Evolutionary conservation across 768 basidiomycete species (phyloP).

Genomic region (Phlegmacium glaucopus): DNA sequence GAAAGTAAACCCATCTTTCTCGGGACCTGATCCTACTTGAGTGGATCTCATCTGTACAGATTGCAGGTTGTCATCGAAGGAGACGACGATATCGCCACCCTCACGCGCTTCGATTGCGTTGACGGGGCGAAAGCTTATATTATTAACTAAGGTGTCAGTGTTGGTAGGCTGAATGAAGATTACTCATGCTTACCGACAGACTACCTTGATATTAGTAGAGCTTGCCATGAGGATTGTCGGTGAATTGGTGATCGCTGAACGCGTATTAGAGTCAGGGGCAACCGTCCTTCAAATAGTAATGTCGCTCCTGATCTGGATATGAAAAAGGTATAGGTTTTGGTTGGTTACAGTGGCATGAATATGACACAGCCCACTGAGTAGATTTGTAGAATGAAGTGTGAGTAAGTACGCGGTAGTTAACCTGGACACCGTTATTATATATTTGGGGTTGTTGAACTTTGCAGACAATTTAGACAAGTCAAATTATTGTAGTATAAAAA

Average conservation of each 20-base stretch:
- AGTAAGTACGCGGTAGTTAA: neutral
- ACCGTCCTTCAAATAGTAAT: neutral
- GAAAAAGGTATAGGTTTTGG: too few species aligned
- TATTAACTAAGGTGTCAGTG: slow-evolving; percentile 9
- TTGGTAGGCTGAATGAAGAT: neutral
- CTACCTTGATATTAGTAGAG: slow-evolving; percentile 95
- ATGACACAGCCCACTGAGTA: neutral
- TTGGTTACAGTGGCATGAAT: neutral
- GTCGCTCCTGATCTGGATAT: too few species aligned
- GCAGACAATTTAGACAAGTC: too few species aligned
- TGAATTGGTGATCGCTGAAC: slow-evolving; percentile 6
- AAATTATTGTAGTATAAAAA: too few species aligned
- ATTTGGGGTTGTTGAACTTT: neutral
- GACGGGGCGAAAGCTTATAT: slow-evolving; percentile 83
- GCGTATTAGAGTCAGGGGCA: slow-evolving; percentile 11
- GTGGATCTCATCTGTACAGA: slow-evolving; percentile 78
- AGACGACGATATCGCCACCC: slow-evolving; percentile 85
- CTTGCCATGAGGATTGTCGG: slow-evolving; percentile 49
- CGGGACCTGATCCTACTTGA: slow-evolving; percentile 71
- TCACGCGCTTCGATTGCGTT: slow-evolving; percentile 89
- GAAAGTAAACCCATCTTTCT: slow-evolving; percentile 97
- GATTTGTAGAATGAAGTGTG: neutral
- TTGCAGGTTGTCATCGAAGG: slow-evolving; percentile 83
- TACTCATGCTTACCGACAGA: slow-evolving; percentile 78
- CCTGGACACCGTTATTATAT: neutral